Evolutionary conservation across 768 basidiomycete genomes (phyloP).

Genomic region (Suillus subalutaceus): DNA sequence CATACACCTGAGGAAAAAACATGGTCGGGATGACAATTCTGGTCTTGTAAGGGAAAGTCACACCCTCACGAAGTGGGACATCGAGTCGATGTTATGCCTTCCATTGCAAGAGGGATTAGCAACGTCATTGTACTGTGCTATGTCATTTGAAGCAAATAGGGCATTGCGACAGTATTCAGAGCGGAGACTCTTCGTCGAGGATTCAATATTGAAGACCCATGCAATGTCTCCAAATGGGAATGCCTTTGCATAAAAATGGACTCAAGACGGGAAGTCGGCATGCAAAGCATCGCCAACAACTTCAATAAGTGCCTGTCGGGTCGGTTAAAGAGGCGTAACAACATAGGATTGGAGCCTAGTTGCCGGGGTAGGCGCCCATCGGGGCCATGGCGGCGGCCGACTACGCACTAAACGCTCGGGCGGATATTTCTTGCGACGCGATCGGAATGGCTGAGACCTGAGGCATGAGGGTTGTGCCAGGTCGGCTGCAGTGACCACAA

Average conservation of each 20-base stretch:
- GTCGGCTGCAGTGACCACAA: neutral
- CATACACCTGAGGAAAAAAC: neutral
- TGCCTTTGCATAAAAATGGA: neutral
- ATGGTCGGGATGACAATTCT: neutral
- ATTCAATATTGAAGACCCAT: neutral
- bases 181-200: neutral
- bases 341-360: neutral
- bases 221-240: neutral
- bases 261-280: neutral
- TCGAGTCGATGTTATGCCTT: neutral
- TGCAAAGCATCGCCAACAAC: neutral
- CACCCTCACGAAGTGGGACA: neutral
- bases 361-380: neutral
- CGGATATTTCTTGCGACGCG: neutral
- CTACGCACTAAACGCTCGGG: neutral
- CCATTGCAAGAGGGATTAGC: neutral
- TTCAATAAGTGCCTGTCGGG: neutral
- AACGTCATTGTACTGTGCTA: neutral
- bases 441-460: neutral
- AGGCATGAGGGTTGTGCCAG: neutral
- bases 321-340: neutral
- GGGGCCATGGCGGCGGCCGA: neutral
- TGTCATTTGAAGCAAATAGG: neutral
- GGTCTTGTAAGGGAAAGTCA: neutral
- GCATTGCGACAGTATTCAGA: neutral